Base-by-base conservation (phyloP, 2,329 filamentous ascomycete species). In the Aotearoamyces nothofagi region DNA sequence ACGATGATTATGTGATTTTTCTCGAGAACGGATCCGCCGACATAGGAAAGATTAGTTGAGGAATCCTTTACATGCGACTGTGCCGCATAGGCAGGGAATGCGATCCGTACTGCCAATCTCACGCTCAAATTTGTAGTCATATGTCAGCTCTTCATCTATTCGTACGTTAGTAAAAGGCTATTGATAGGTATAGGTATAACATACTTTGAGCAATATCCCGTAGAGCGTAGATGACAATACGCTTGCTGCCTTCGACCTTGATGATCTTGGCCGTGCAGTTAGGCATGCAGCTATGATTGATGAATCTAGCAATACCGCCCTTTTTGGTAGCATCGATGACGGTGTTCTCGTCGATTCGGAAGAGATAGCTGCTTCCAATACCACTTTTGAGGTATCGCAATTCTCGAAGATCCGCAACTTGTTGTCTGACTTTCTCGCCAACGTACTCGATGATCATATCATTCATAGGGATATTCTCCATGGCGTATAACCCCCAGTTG, bases 391-490 rank as follows among this genome's bases (percentile, higher is more conserved):
- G 70, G 53, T 98, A 98, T 34, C 78, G 73, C 40, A 77, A 72
- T 58, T 98, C 90, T 32, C 90, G 78, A 50, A 96, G 74, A 54
- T 98, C 90, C 96, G 90, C 86, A 35, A 98, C 90, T 47, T 92
- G 83, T 55, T 98, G 90, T 33, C 90, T 74, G 20, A 98, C 84
- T 53, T 93, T 90, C 57, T 98, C 90, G 35, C 90, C 90, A 8
- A 98, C 90, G 50, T 98, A 98, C 57, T 98, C 90, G 48, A 98
- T 98, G 51, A 98, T 98, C 84, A 98, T 94, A 55, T 98, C 90
- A 52, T 93, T 92, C 51, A 87, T 84, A 35, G 79, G 71, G 39
- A 98, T 98, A 49, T 92, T 90, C 56, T 98, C 90, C 64, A 94
- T 87, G 3, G 90, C 86, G 49, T 98, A 98, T 15, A 98, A 60